These are phyloP conservation scores for Cornus suecica DNA, from an alignment of 148 eudicot species.

Conservation along the genomic window DNA sequence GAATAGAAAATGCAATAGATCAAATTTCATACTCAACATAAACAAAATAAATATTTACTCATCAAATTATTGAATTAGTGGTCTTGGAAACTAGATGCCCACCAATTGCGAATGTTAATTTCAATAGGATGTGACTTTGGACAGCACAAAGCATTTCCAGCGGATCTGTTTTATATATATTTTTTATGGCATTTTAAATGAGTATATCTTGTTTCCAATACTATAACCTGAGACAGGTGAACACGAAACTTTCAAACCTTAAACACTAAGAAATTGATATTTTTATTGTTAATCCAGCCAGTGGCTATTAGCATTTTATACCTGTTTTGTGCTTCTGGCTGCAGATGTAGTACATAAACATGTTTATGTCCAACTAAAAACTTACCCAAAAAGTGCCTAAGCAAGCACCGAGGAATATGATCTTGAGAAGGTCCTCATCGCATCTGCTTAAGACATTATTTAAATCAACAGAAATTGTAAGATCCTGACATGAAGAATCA, in stretches of 20 bases:
- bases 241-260: neutral
- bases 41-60: too few relatives aligned
- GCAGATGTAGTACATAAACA: neutral
- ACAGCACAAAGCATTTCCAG: too few relatives aligned
- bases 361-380: neutral
- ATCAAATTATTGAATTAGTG: too few relatives aligned
- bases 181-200: too few relatives aligned
- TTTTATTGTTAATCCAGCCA: neutral
- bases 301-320: neutral
- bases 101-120: too few relatives aligned
- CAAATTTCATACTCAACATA: neutral
- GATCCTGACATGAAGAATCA: slow-evolving; percentile 59
- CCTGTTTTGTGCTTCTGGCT: neutral
- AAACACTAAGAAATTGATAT: neutral
- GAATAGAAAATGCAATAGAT: neutral
- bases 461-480: slow-evolving; percentile 44
- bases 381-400: slow-evolving; percentile 63
- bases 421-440: slow-evolving; percentile 56
- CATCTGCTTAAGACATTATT: slow-evolving; percentile 30
- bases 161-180: too few relatives aligned
- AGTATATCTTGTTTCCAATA: too few relatives aligned
- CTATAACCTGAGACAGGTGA: neutral
- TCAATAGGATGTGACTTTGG: too few relatives aligned
- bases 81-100: too few relatives aligned
- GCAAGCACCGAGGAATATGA: slow-evolving; percentile 53